Evolutionary conservation across 2,329 filamentous ascomycete species (phyloP), one percentile per base, ranked within the genome.

Genomic region (Xylariaceae sp.): DNA sequence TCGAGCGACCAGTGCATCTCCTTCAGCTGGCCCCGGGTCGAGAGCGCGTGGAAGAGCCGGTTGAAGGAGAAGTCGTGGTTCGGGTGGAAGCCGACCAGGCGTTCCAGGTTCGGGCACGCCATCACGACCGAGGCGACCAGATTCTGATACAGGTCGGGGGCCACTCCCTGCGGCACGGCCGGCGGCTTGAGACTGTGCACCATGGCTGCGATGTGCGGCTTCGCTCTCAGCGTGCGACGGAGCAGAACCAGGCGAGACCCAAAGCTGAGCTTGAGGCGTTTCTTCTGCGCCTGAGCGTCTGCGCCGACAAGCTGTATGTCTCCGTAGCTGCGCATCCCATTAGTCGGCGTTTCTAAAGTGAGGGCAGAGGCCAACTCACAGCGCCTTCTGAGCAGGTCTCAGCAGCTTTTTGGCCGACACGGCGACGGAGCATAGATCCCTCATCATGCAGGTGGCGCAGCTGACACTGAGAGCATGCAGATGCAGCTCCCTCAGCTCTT

Each of bases 371-470:
- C 21, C 15, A n/a, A 56, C 67, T 61, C 58, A 77, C 63, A 78
- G 51, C 11, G 67, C 66, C 14, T 57, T 54, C 14, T 67, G 64
- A 5, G 72, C 72, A 25, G 64, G 65, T 42, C 64, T 65, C 45
- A 67, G 59, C 58, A 71, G 70, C 45, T 69, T 75, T 40, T 63
- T 65, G 12, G 66, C 70, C 23, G 64, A 60, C 9, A 74, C 36
- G 9, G 67, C 63, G 25, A 78, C 51, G 26, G 64, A 66, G 43
- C 67, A 71, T 19, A 70, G 56, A 45, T 81, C 75, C 31, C 77
- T 64, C 72, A 77, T 77, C 70, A 72, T 78, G 52, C 77, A 80
- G 13, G 77, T 80, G 12, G 74, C 66, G 49, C 77, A 80, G 52
- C 73, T 77, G 21, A 57, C 55, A 42, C 65, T 70, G 3, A 57